Base-by-base conservation (phyloP, 495 filamentous ascomycete genomes). In the Aspergillus biplanus region DNA sequence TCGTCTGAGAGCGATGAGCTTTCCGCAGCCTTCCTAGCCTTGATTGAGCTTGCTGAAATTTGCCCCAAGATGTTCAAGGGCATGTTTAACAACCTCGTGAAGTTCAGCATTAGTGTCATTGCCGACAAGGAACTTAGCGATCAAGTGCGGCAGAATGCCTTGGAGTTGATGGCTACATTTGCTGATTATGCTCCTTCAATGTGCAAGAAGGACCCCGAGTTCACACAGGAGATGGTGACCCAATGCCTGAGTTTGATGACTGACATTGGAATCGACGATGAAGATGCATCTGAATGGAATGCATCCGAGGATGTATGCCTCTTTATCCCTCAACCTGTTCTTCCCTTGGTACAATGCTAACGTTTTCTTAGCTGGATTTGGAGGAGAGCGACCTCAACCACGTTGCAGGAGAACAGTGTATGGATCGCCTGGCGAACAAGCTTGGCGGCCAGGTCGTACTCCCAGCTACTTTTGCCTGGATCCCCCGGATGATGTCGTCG, bases 191-290 rank as follows among this genome's bases (percentile, higher is more conserved):
- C 89, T 2, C 91, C 96, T 11, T 86, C 87, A 33, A 96, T 97
- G 89, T 98, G 95, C 81, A 89, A 87, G 74, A 98, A 97, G 69
- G 92, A 99, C 70, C 73, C 89, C 5, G 88, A 86, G 15, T 99
- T 96, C 75, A 94, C 93, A 7, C 85, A 83, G 56, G 92, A 97
- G 64, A 99, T 99, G 96, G 93, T 99, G 67, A 98, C 93, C 0
- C 96, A 99, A 76, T 99, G 96, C 72, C 80, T 99, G 65, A 98
- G 95, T 66, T 77, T 99, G 69, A 98, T 99, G 96, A 99, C 96
- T n/a, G 96, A 99, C 75, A 88, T 99, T 63, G 96, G 94, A 39
- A 81, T 86, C 56, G 96, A 98, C 64, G 96, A 99, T 65, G 94
- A 99, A 35, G 91, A 97, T 82, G 96, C 94, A 6, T 80, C 85